Evolutionary conservation across 345 rosid genomes (phyloP), one percentile per base, ranked within the genome.

Genomic region (Lagerstroemia speciosa): DNA sequence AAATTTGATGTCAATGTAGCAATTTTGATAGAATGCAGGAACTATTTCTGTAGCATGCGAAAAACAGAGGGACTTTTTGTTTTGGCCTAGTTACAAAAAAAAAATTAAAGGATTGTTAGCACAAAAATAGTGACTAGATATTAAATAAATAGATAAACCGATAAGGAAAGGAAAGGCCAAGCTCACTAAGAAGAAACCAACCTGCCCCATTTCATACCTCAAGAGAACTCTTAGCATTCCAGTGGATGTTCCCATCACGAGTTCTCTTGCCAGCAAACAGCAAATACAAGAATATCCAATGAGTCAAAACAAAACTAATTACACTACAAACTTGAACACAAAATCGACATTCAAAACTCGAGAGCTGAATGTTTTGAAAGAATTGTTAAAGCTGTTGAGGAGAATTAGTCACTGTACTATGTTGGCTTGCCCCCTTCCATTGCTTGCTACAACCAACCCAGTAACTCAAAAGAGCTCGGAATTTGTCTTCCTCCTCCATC

Each of bases 371-470:
- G 16, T 3, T 31, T 62, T 46, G 32, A 45, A 43, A 43, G 48
- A 62, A 62, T 32, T 67, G 10, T 64, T 36, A 71, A 64, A 64
- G 36, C 33, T 48, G 48, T 53, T n/a, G 50, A 37, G 58, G n/a
- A 69, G 55, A 69, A 69, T 33, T 40, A 64, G 45, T 52, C 53
- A 24, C 69, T 64, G 57, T 45, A 41, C 63, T 64, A 71, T 15
- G n/a, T n/a, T n/a, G n/a, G n/a, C 62, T 50, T 27, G 36, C 41
- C 16, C 67, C 73, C 52, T 64, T 53, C 33, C 5, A 17, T n/a
- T 52, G 58, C 43, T 71, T 30, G 73, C 17, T 64, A 71, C 73
- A 70, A n/a, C 20, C 43, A 31, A n/a, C 73, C 73, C 27, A 43
- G 27, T 32, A 30, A 29, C 73, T n/a, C 67, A 48, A 40, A 8